phyloP scores from a whole-genome alignment of 371 early-diverging fungal species.

The Mucor piriformis region DNA sequence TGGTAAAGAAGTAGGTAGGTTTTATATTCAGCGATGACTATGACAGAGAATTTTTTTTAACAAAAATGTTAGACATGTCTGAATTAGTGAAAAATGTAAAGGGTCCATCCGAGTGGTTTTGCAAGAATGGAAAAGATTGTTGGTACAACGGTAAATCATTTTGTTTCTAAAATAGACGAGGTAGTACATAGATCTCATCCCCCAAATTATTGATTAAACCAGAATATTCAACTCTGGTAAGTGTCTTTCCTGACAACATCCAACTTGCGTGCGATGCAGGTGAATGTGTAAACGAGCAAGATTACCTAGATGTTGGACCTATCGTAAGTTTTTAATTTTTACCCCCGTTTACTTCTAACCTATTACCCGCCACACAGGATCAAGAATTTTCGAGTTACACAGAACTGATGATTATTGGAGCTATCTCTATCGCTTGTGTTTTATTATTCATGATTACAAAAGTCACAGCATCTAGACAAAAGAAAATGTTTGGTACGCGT shows the following conservation, averaged over 20 bases:
- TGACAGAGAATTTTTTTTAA: too few species aligned
- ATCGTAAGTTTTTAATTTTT: constrained; percentile 26
- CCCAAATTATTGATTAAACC: not conserved
- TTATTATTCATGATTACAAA: constrained; percentile 31
- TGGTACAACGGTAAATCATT: constrained; percentile 61
- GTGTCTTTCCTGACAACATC: constrained; percentile 63
- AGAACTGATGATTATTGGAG: constrained; percentile 38
- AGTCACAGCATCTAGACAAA: constrained; percentile 39
- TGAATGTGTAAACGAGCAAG: constrained; percentile 61
- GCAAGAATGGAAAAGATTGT: constrained; percentile 55
- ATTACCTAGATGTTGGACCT: constrained; percentile 41
- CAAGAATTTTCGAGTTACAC: constrained; percentile 41
- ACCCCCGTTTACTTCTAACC: not conserved
- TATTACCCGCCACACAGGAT: constrained; percentile 19
- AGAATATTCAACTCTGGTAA: constrained; percentile 58
- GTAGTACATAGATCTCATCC: constrained; percentile 9
- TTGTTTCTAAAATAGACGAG: not conserved
- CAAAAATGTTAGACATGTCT: constrained; percentile 43
- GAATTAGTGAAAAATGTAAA: constrained; percentile 49
- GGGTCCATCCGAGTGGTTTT: constrained; percentile 53
- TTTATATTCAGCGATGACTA: too few species aligned
- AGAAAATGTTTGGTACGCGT: constrained; percentile 39
- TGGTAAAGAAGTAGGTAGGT: constrained; percentile 57
- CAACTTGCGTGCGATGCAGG: constrained; percentile 58
- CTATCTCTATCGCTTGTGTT: constrained; percentile 33